Base-by-base conservation (phyloP, 805 yeast species). In the Zygoascus flipseniorum region DNA sequence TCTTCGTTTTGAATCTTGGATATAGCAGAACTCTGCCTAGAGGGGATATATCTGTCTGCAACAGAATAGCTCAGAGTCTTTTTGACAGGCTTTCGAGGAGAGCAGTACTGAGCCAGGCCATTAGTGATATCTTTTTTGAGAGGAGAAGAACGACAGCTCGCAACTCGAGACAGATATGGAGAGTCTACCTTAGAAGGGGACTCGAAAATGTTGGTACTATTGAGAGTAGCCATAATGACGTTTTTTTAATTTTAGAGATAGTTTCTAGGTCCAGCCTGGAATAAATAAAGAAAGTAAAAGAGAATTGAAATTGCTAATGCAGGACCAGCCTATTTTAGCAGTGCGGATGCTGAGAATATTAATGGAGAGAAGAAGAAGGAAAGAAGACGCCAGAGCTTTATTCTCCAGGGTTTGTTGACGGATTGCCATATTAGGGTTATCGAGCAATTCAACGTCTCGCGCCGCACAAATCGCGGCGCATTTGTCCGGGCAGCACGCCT, bases 41-140 rank as follows among this genome's bases (percentile, higher is more conserved):
- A 70, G 2, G 88, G 88, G 48, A 83, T 81, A 61, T 80, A 83
- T 54, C 88, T 68, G 60, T 83, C 87, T 8, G 52, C 31, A 8
- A 43, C 44, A 18, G 37, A 3, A 16, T 44, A 20, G 31, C 32
- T n/a, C 43, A 20, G n/a, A 35, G n/a, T 8, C 31, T 35, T 32
- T 18, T 49, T 42, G 20, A 10, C 9, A 14, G 45, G 47, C 47
- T 49, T 43, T 41, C 47, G 47, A 20, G 52, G 47, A 6, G 52
- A 49, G 16, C 49, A 46, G 26, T 46, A 46, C 19, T 16, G 37
- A 8, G 49, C 49, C 41, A 46, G n/a, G 3, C 49, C 49, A 26
- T 5, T 11, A 6, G 49, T 46, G 19, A 46, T 46, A 31, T 31
- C 49, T 6, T 10, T 32, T 18, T 28, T 26, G 14, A 31, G 14